Evolutionary conservation across 495 filamentous ascomycete genomes (phyloP).

Genomic region (Penicillium parvum): DNA sequence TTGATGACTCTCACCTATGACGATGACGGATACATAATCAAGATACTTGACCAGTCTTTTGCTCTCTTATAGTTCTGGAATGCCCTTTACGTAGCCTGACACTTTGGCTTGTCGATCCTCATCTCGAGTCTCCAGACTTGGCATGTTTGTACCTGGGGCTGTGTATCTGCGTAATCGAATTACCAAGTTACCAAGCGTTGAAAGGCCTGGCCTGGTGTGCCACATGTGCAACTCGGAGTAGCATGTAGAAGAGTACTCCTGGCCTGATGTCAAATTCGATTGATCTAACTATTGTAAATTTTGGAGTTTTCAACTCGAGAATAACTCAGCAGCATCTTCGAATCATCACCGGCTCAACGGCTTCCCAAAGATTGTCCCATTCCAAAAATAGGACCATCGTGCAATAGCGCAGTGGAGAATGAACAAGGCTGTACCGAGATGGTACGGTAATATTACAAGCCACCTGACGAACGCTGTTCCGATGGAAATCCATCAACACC

Average conservation of each 20-base stretch:
- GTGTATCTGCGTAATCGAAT: conserved; percentile 5
- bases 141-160: conserved; percentile 13
- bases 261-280: no score
- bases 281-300: no score
- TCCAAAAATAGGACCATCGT: conserved; percentile 20
- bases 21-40: conserved; percentile 14
- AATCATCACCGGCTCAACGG: conserved; percentile 7
- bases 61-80: background rate
- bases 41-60: background rate
- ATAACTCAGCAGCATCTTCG: no score
- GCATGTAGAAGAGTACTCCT: background rate
- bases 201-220: background rate
- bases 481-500: conserved; percentile 22
- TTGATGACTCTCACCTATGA: conserved; percentile 6
- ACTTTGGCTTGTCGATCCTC: conserved; percentile 7
- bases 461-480: conserved; percentile 19
- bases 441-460: conserved; percentile 25
- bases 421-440: conserved; percentile 2
- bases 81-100: background rate
- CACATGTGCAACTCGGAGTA: background rate
- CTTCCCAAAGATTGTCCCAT: conserved; percentile 2
- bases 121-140: conserved; percentile 13
- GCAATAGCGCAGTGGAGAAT: conserved; percentile 15
- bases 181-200: conserved; percentile 1
- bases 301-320: no score